A percentile compares a stretch with the other conserved stretches of the same genome.
Evolutionary conservation across 345 rosid species (phyloP).

Genomic region (Euphorbia lathyris): DNA sequence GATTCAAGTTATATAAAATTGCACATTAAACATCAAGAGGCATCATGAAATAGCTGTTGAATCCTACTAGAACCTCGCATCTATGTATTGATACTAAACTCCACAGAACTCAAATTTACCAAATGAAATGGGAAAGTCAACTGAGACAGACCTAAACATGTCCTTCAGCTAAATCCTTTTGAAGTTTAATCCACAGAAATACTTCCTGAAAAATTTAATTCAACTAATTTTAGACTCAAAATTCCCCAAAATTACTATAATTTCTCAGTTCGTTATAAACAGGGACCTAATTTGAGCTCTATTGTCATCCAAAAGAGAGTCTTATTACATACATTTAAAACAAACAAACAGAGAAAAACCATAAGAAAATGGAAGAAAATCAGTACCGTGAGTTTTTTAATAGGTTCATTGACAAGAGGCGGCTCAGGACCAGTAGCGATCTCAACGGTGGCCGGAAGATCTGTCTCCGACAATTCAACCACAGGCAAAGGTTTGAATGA

Average conservation of each 20-base stretch:
- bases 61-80: too few relatives aligned
- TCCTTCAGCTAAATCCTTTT: neutral
- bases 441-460: constrained; percentile 46
- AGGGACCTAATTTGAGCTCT: neutral
- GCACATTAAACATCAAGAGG: too few relatives aligned
- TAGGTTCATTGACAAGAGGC: constrained; percentile 10
- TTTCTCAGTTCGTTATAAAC: too few relatives aligned
- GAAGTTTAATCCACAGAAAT: neutral
- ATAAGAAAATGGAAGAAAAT: neutral
- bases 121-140: neutral
- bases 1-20: too few relatives aligned
- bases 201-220: too few relatives aligned
- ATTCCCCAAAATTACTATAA: too few relatives aligned
- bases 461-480: constrained; percentile 61
- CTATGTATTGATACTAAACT: neutral
- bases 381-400: constrained; percentile 59
- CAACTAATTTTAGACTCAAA: too few relatives aligned
- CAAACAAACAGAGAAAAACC: too few relatives aligned
- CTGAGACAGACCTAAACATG: neutral
- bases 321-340: too few relatives aligned
- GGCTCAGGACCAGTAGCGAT: constrained; percentile 38
- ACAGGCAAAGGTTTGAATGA: constrained; percentile 71
- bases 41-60: too few relatives aligned
- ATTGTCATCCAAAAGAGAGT: neutral
- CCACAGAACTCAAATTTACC: neutral